Base-by-base conservation (phyloP, 2,329 filamentous ascomycete genomes). In the Penicillium crustosum region DNA sequence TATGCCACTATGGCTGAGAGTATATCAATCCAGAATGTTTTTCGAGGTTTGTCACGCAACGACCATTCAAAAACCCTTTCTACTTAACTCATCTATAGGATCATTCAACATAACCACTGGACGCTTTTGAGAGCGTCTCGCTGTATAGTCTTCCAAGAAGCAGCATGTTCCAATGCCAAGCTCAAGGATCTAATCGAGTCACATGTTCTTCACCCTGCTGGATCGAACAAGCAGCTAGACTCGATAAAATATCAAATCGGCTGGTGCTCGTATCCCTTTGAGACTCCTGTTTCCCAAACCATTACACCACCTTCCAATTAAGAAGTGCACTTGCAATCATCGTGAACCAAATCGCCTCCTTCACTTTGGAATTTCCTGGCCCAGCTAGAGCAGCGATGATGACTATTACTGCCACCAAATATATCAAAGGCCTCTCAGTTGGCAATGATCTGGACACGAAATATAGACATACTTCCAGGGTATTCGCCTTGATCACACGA, bases 191-290 rank as follows among this genome's bases (percentile, higher is more conserved):
- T 64, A 61, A 17, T 36, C 60, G 38, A 12, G 38, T 9, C 54
- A 64, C 19, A 66, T 66, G 60, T 59, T 61, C 36, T 45, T 62
- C 62, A n/a, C 39, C 27, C 29, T 66, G 65, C 29, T 61, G 59
- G 2, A 51, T 35, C 3, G 44, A 62, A 17, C 61, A 68, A 44
- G 61, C 64, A 4, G 55, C 49, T 10, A 36, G 49, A 3, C 44
- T 67, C 6, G 64, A 68, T 36, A 55, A 59, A 21, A 56, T 33
- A 57, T 4, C 31, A 31, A 6, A 33, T 31, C 3, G 49, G 57
- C 33, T 63, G 61, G 66, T 49, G 19, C 9, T 60, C 63, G 1
- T 68, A 67, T 49, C 61, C 63, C 19, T 38, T 51, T 5, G 45
- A 41, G 23, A 10, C 3, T 9, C 48, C 25, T 9, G 25, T 27